These are phyloP conservation scores for Ascocoryne sarcoides DNA, from an alignment of 2,329 filamentous ascomycete species.

Conservation along the genomic window DNA sequence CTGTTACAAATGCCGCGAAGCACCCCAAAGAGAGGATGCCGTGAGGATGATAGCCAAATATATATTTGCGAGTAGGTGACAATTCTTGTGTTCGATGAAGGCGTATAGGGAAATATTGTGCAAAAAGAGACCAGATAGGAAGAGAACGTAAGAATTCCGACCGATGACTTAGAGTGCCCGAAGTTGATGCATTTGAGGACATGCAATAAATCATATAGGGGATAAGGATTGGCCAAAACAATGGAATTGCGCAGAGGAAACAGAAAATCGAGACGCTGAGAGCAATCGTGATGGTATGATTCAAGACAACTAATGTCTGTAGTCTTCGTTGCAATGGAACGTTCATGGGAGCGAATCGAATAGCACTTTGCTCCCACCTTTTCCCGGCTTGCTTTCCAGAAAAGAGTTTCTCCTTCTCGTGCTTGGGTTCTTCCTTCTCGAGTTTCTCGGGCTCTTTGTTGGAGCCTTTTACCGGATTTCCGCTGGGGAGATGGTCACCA, in stretches of 20 bases:
- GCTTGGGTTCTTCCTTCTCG: constrained; percentile 12
- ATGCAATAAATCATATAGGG: constrained; percentile 79
- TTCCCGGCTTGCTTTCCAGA: constrained; percentile 28
- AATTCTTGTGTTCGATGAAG: constrained; percentile 79
- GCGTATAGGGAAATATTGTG: constrained; percentile 81
- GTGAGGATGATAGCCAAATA: constrained; percentile 95
- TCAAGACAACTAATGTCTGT: constrained; percentile 70
- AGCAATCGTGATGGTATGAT: constrained; percentile 65
- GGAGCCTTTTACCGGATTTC: constrained; percentile 17
- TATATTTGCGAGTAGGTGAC: constrained; percentile 78
- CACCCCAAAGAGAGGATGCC: constrained; percentile 97
- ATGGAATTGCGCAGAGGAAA: constrained; percentile 79
- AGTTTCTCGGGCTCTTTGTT: constrained; percentile 11
- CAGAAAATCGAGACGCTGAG: constrained; percentile 73
- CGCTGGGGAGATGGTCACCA: constrained; percentile 20
- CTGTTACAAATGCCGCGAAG: constrained; percentile 83
- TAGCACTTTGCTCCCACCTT: constrained; percentile 36
- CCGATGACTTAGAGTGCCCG: constrained; percentile 66
- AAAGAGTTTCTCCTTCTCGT: constrained; percentile 19
- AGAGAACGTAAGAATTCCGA: constrained; percentile 65
- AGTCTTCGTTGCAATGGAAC: constrained; percentile 62
- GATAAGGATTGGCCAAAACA: constrained; percentile 74
- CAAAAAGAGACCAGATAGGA: constrained; percentile 79
- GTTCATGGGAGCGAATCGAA: constrained; percentile 77
- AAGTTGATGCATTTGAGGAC: constrained; percentile 67